Base-by-base conservation (phyloP, 805 yeast genomes). In the Isabelozyma pseudorhagii region DNA sequence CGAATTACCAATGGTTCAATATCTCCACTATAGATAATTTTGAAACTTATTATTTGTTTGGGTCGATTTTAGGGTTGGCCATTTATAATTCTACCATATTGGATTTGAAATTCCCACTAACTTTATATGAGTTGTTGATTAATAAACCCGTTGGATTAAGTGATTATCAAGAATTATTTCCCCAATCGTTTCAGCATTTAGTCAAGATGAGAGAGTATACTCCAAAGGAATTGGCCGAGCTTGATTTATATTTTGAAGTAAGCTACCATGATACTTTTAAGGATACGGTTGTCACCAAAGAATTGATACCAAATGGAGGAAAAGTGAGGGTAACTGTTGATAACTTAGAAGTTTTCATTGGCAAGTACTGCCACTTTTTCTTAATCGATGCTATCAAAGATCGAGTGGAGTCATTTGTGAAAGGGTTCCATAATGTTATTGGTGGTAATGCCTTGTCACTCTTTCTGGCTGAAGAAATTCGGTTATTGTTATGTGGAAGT, bases 41-140 rank as follows among this genome's bases (percentile, higher is more conserved):
- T 17, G 89, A 85, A 51, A 68, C 83, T 52, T 92, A 85, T 67
- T 85, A 81, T 59, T 70, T 90, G 38, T 85, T 91, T 48, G 99
- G 99, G 0, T 88, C 87, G 2, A 85, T 91, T 1, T 68, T 94
- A 40, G 98, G 97, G 0, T 74, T 94, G 56, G 97, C 98, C 0
- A 84, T 94, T 34, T 90, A 89, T 66, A 94, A 93, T 66, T 87
- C 97, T 0, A 86, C 91, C 0, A 90, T 92, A 45, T 70, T 93
- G 43, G 97, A 91, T 62, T 71, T 93, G 48, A 80, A 79, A 42
- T 82, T 93, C 49, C 97, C 98, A 0, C 69, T 72, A 34, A 87
- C 87, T 0, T 66, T 91, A 38, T 94, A 87, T 68, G 92, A 90
- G 67, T 79, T 88, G 52, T 68, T 93, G 39, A 71, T 89, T 56